These are phyloP conservation scores for Vigna mungo DNA, from an alignment of 306 rosid species.

Conservation along the genomic window DNA sequence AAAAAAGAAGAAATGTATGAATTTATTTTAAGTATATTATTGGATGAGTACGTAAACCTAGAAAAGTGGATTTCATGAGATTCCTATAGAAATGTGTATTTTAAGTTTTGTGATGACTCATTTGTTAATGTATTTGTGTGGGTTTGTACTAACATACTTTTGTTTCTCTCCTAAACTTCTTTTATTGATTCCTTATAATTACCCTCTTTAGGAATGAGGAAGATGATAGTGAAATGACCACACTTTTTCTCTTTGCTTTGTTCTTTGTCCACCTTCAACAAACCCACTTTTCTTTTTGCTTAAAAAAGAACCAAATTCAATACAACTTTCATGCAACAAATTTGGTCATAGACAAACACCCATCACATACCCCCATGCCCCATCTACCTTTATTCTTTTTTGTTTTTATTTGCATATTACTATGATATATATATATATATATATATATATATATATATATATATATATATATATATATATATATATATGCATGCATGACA, in stretches of 20 bases:
- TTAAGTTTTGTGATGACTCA: slow-evolving; percentile 37
- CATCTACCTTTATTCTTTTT: slow-evolving; percentile 47
- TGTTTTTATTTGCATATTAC: slow-evolving; percentile 35
- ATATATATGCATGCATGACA: slow-evolving; percentile 1
- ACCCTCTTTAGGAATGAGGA: slow-evolving; percentile 44
- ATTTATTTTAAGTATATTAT: slow-evolving; percentile 5
- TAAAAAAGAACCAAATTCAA: slow-evolving; percentile 33
- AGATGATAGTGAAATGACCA: slow-evolving; percentile 23
- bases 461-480: too few relatives aligned
- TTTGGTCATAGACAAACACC: slow-evolving; percentile 25
- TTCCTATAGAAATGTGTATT: slow-evolving; percentile 35
- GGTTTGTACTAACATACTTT: slow-evolving; percentile 37
- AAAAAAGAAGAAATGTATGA: neutral
- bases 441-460: too few relatives aligned
- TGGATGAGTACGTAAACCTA: neutral
- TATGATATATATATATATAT: neutral
- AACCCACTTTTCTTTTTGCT: slow-evolving; percentile 10
- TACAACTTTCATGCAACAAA: slow-evolving; percentile 21
- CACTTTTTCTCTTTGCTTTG: slow-evolving; percentile 16
- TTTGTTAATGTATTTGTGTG: slow-evolving; percentile 36
- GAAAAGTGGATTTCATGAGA: slow-evolving; percentile 27
- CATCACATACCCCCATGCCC: slow-evolving; percentile 37
- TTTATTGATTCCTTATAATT: slow-evolving; percentile 44
- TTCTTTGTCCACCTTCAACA: slow-evolving; percentile 46
- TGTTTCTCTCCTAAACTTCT: slow-evolving; percentile 30